A percentile compares a stretch with the other conserved stretches of the same genome.
Evolutionary conservation across 129 eudicot species (phyloP).

Genomic region (Daucus carota): DH1_v3.0 NC_030383.2:4332501-4333000

Average conservation of each 20-base stretch:
- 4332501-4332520: no score
- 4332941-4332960: constrained; percentile 84
- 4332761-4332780: neutral
- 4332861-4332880: neutral
- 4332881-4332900: neutral
- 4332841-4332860: neutral
- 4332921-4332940: constrained; percentile 45
- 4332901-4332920: neutral
- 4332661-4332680: neutral
- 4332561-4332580: neutral
- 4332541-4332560: neutral
- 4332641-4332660: neutral
- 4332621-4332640: neutral
- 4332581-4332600: neutral
- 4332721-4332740: neutral
- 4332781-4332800: neutral
- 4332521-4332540: neutral
- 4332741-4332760: neutral
- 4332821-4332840: neutral
- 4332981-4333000: constrained; percentile 92
- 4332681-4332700: neutral
- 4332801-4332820: neutral
- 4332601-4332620: neutral
- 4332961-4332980: constrained; percentile 89
- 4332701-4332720: neutral